Evolutionary conservation across 768 basidiomycete species (phyloP).

Genomic region (Mycena rosella): DNA sequence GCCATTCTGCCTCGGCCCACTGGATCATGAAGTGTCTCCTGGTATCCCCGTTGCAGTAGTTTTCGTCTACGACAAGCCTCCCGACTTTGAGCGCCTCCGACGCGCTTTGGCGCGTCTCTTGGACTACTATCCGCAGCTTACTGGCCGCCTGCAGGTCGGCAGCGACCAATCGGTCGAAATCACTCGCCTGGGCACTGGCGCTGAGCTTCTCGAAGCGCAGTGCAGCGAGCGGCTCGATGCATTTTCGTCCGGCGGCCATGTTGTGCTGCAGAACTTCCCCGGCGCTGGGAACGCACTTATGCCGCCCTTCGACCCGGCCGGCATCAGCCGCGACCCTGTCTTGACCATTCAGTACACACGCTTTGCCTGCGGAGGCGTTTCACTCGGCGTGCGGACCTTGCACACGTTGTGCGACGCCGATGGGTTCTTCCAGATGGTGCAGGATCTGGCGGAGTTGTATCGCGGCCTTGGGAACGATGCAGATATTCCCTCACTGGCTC

Average conservation of each 20-base stretch:
- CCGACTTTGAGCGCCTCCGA: slow-evolving; percentile 28
- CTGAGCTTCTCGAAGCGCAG: slow-evolving; percentile 31
- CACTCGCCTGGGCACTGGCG: slow-evolving; percentile 27
- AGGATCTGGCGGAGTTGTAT: slow-evolving; percentile 36
- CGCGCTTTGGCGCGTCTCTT: slow-evolving; percentile 29
- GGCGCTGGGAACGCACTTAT: slow-evolving; percentile 35
- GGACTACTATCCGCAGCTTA: slow-evolving; percentile 38
- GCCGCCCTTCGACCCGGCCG: slow-evolving; percentile 31
- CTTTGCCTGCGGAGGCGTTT: slow-evolving; percentile 38
- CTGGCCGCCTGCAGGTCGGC: slow-evolving; percentile 28
- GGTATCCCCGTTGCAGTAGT: slow-evolving; percentile 36
- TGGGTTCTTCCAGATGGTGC: slow-evolving; percentile 37
- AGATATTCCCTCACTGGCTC: neutral
- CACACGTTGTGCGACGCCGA: slow-evolving; percentile 34
- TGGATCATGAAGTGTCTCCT: slow-evolving; percentile 26
- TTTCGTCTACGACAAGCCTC: slow-evolving; percentile 29
- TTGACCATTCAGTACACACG: slow-evolving; percentile 39
- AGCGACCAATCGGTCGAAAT: slow-evolving; percentile 26
- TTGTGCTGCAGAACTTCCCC: slow-evolving; percentile 31
- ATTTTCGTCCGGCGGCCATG: slow-evolving; percentile 23
- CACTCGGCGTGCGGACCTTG: slow-evolving; percentile 33
- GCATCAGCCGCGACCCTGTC: slow-evolving; percentile 15
- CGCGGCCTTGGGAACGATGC: slow-evolving; percentile 23
- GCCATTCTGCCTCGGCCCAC: slow-evolving; percentile 32
- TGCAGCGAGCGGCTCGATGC: slow-evolving; percentile 34